Evolutionary conservation across 176 grass and related monocot genomes (phyloP), one percentile per base, ranked within the genome.

Genomic region (Carex scoparia): DNA sequence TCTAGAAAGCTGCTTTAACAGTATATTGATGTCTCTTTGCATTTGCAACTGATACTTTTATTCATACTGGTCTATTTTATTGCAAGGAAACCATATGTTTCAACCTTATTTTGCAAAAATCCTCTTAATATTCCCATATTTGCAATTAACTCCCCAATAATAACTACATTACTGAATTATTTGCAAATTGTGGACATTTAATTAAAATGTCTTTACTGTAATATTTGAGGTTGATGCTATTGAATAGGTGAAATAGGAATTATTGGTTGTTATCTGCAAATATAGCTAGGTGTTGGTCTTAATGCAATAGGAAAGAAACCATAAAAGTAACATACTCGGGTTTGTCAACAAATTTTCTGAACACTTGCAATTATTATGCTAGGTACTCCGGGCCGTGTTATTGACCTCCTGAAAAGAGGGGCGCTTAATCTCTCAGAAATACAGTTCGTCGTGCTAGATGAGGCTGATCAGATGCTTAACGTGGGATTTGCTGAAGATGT

Each of bases 391-490:
- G 97, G 97, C 58, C 85, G 97, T 13, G 88, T 96, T 69, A 99
- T 99, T 84, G 97, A 99, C 75, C 86, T 99, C 73, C 77, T 99
- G 23, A 87, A 92, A 61, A 92, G 97, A 88, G 87, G 93, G 1
- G 10, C 93, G 15, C 90, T 99, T 13, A 85, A 86, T 86, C 86
- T 99, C 61, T 69, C 91, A 27, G 94, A 87, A 57, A 62, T 99
- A 49, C 71, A 80, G 48, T 99, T 92, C 85, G 93, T 99, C 82
- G 97, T 99, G 86, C 90, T 99, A 15, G 97, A 99, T 80, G 97
- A 99, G 84, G 97, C 97, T 55, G 97, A 99, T 71, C 97, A 96
- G 86, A 99, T 99, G 97, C 91, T 99, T 79, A 90, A 90, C 0
- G 97, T 99, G 10, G 97, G 97, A 23, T 99, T 99, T 92, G 97